Evolutionary conservation across 2,329 filamentous ascomycete genomes (phyloP).

Genomic region (Sporothrix inflata): DNA sequence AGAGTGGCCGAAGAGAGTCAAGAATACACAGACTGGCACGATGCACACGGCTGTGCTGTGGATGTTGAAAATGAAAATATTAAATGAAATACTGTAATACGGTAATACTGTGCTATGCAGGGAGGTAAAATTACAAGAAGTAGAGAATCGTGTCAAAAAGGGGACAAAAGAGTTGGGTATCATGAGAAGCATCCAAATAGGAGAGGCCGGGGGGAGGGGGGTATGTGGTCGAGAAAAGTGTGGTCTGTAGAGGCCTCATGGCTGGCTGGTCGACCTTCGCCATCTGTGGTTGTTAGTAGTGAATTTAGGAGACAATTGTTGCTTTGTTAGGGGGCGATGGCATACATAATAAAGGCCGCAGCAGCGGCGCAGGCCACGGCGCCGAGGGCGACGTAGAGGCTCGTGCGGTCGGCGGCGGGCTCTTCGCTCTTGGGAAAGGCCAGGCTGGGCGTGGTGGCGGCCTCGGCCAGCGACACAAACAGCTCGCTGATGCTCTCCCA

Average conservation of each 20-base stretch:
- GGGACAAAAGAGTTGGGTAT: constrained; percentile 29
- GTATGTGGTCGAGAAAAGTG: not conserved
- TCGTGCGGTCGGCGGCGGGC: constrained; percentile 79
- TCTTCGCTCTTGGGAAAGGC: constrained; percentile 91
- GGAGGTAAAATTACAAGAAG: not conserved
- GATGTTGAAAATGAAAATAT: not conserved
- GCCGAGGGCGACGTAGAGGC: constrained; percentile 81
- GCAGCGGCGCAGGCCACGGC: constrained; percentile 68
- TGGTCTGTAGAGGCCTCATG: not conserved
- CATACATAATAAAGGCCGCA: constrained; percentile 70
- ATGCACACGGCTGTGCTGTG: not conserved
- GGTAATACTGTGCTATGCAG: not conserved
- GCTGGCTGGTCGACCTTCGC: constrained; percentile 33
- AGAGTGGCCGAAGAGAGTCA: not conserved
- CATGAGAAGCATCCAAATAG: constrained; percentile 13
- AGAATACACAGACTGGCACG: not conserved
- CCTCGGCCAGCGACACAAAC: constrained; percentile 89
- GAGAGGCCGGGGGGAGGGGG: not conserved
- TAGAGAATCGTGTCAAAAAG: constrained; percentile 19
- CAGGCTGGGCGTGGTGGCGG: constrained; percentile 83
- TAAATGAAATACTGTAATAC: not conserved
- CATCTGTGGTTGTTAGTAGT: constrained; percentile 29
- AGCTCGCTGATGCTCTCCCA: constrained; percentile 94
- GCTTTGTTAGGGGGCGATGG: too few relatives aligned
- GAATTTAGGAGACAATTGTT: too few relatives aligned